Percentiles rank a stretch among this genome's conserved stretches.
These are phyloP conservation scores for Radiomyces spectabilis DNA, from an alignment of 192 early-diverging fungal genomes.

Conservation along the genomic window DNA sequence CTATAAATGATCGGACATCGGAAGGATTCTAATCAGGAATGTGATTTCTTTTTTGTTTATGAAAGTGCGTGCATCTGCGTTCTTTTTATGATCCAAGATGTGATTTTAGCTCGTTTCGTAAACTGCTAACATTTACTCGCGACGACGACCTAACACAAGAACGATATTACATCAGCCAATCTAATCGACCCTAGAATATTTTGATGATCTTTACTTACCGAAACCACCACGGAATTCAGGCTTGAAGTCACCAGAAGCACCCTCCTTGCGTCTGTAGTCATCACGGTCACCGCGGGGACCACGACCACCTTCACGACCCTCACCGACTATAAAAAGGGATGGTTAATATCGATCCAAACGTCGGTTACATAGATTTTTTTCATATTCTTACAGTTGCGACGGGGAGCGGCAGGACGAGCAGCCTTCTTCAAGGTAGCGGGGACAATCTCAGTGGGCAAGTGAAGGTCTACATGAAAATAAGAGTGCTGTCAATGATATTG, in stretches of 20 bases:
- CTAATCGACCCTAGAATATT: background rate
- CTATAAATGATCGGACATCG: too few species aligned
- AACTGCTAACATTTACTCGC: slow-evolving; percentile 25
- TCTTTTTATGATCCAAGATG: too few species aligned
- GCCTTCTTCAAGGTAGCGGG: slow-evolving; percentile 97
- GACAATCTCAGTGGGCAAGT: slow-evolving; percentile 95
- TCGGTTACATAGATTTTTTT: background rate
- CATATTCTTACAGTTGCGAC: slow-evolving; percentile 51
- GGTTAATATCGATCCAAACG: background rate
- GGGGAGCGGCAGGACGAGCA: slow-evolving; percentile 60
- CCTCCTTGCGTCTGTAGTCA: slow-evolving; percentile 90
- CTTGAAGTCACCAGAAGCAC: slow-evolving; percentile 84
- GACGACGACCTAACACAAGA: slow-evolving; percentile 54
- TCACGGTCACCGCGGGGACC: slow-evolving; percentile 71
- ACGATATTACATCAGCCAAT: background rate
- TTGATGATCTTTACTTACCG: slow-evolving; percentile 7
- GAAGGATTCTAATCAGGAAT: too few species aligned
- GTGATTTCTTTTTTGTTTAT: too few species aligned
- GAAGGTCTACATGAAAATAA: slow-evolving; percentile 54
- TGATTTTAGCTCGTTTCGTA: too few species aligned
- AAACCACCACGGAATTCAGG: slow-evolving; percentile 90
- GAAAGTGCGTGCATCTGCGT: too few species aligned
- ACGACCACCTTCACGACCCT: slow-evolving; percentile 46
- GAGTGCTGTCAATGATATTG: background rate
- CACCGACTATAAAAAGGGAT: slow-evolving; percentile 44